phyloP scores from a whole-genome alignment of 257 asterid species.

The Solanum sejunctum region DNA sequence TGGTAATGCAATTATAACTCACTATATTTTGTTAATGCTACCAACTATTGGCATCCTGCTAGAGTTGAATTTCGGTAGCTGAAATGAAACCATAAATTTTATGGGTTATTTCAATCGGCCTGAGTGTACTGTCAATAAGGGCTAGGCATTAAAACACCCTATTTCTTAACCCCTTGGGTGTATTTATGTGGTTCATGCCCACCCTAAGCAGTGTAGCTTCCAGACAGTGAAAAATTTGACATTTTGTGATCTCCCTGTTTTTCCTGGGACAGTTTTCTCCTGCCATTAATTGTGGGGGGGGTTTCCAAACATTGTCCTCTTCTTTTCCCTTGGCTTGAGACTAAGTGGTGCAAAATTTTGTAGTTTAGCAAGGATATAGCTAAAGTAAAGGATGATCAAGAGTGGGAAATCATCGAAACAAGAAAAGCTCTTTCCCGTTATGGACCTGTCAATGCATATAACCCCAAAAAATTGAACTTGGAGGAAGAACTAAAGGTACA shows the following conservation, averaged over 20 bases:
- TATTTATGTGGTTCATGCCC: background rate
- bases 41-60: background rate
- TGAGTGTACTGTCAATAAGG: background rate
- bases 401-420: slow-evolving; percentile 90
- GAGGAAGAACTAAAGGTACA: slow-evolving; percentile 88
- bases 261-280: background rate
- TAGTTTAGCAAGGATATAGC: slow-evolving; percentile 85
- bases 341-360: slow-evolving; percentile 3
- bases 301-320: background rate
- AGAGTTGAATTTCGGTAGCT: background rate
- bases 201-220: background rate
- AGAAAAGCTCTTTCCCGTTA: slow-evolving; percentile 71
- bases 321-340: background rate
- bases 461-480: slow-evolving; percentile 60
- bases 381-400: slow-evolving; percentile 78
- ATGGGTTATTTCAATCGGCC: background rate
- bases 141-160: background rate
- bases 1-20: background rate
- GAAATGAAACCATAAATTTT: background rate
- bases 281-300: background rate
- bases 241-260: background rate
- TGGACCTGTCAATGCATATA: slow-evolving; percentile 69
- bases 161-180: background rate
- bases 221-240: background rate
- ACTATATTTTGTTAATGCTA: background rate